phyloP scores from a whole-genome alignment of 2,329 filamentous ascomycete genomes.

The Colletotrichum neosansevieriae region DNA sequence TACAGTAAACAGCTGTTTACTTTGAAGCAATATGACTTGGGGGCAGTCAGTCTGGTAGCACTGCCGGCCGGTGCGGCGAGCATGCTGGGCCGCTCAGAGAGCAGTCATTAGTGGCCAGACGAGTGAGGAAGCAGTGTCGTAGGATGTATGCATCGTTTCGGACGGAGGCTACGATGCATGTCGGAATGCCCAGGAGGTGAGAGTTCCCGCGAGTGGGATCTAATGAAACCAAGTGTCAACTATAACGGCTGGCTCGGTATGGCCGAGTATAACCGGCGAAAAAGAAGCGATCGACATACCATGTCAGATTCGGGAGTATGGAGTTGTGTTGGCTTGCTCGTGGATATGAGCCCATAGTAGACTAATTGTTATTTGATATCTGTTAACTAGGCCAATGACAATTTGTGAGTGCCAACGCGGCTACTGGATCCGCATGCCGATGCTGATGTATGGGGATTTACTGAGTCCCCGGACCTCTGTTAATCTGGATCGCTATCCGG shows the following conservation, averaged over 20 bases:
- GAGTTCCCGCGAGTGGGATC: background rate
- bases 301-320: conserved; percentile 29
- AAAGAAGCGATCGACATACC: conserved; percentile 4
- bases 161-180: background rate
- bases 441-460: background rate
- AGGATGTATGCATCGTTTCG: background rate
- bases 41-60: background rate
- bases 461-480: background rate
- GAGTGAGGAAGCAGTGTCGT: background rate
- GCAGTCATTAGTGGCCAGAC: too few relatives aligned
- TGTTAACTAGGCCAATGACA: background rate
- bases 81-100: too few relatives aligned
- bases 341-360: conserved; percentile 24
- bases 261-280: conserved; percentile 3
- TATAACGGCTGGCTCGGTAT: conserved; percentile 16
- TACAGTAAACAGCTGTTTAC: background rate
- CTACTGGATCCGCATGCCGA: too few relatives aligned
- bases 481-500: background rate
- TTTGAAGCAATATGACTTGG: background rate
- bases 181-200: background rate
- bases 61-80: background rate
- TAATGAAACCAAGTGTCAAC: conserved; percentile 20
- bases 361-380: conserved; percentile 24
- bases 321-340: conserved; percentile 14
- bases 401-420: too few relatives aligned